Base-by-base conservation (phyloP, 441 rosid species). In the Euphorbia schlechtendalii region DNA sequence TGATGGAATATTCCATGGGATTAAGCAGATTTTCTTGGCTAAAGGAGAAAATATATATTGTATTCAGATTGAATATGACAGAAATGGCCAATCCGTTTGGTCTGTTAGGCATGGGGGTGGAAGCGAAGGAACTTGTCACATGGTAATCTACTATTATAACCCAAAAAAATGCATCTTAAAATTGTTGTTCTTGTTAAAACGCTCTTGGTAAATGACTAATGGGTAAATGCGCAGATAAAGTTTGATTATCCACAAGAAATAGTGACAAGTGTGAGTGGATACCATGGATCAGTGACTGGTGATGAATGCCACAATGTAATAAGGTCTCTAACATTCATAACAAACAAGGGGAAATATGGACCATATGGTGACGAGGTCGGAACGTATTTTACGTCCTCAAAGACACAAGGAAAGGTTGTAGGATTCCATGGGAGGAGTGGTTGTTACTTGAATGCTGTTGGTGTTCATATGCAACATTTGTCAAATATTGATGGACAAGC, bases 101-200 rank as follows among this genome's bases (percentile, higher is more conserved):
- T 81, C 85, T 1, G 80, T 67, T 48, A 84, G 75, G 77, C 93
- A 88, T 70, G 98, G 96, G 70, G 87, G 95, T 84, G 88, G 89
- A 41, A 74, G 72, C n/a, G 90, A 77, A 71, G 85, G 87, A 69
- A 80, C 74, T 75, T 77, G 84, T 24, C 85, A 86, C 72, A 65
- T 51, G 63, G 80, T 71, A 65, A 48, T 43, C 0, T n/a, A n/a
- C n/a, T n/a, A n/a, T n/a, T n/a, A n/a, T n/a, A n/a, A n/a, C n/a
- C n/a, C n/a, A n/a, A n/a, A n/a, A n/a, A n/a, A n/a, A n/a, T n/a
- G n/a, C n/a, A n/a, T n/a, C 1, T 43, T 43, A 43, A 11, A 43
- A 43, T 5, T 14, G 14, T 17, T 21, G 10, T 21, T 9, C 1
- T 7, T 2, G 2, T 40, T 22, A 30, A 38, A 5, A 14, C 0